Base-by-base conservation (phyloP, 2,329 filamentous ascomycete species). In the Fusarium graminum region DNA sequence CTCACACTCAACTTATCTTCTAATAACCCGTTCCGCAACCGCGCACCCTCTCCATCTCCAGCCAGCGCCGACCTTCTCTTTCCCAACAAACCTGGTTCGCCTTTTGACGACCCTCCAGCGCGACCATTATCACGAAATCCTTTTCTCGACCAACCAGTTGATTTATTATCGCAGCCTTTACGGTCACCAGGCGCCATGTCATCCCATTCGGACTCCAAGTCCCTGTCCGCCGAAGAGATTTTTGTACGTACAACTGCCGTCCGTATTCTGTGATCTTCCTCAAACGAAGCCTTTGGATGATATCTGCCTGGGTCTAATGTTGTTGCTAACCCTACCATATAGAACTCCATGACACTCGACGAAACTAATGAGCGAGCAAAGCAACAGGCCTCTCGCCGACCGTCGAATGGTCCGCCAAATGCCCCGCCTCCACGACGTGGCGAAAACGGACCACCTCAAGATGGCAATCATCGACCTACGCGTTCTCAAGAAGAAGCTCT, bases 21-120 rank as follows among this genome's bases (percentile, higher is more conserved):
- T 77, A 93, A 93, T 84, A 94, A 94, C 76, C 91, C 91, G 65
- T 94, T 88, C 74, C 89, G 91, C 81, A 92, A 92, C 78, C 88
- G 90, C 74, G 87, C 89, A 67, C 82, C 83, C 36, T 92, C 90
- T 66, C 89, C 86, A 49, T 92, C 90, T 66, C 89, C 86, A 49
- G 76, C 79, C 52, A 77, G 73, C 66, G 63, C 74, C 74, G 72
- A 80, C 41, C 65, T 74, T 56, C 65, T 68, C 44, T 70, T 73
- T 73, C 67, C 74, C 72, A 74, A 74, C 71, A 78, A 79, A 76
- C 81, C 80, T 69, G 78, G 78, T 65, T 89, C 85, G 67, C 88
- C 85, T 63, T 88, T 88, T 74, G 86, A 87, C 78, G 86, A 88
- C 77, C 82, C 78, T 65, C 80, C 82, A 70, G 79, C 82, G 71